Conservation (phyloP, 441 rosid genomes). For the Manihot esculenta region DNA sequence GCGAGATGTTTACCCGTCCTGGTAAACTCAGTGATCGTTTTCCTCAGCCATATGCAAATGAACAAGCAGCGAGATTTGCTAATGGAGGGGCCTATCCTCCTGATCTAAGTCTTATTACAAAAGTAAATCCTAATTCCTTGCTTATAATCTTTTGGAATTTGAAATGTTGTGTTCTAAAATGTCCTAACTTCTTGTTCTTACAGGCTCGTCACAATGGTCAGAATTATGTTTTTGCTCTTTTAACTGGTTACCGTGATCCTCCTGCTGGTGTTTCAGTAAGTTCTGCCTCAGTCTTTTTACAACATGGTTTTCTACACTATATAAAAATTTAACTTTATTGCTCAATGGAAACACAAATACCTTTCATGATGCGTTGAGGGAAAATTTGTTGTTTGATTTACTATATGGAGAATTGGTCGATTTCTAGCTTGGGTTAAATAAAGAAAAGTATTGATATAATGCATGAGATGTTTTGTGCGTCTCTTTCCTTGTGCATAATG, state of each 20-base stretch:
- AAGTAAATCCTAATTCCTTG: conserved; percentile 46
- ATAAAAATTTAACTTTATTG: neutral
- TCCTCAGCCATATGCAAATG: conserved; percentile 92
- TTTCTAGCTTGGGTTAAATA: neutral
- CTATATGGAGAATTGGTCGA: neutral
- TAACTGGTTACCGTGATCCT: conserved; percentile 98
- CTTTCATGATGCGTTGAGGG: neutral
- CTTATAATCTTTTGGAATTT: conserved; percentile 9
- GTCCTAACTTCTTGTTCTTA: conserved; percentile 21
- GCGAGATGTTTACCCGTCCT: conserved; percentile 98
- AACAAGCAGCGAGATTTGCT: conserved; percentile 97
- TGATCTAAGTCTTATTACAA: conserved; percentile 96
- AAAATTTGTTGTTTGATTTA: neutral
- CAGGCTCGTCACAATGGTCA: conserved; percentile 99
- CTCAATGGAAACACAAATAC: neutral
- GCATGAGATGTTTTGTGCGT: neutral
- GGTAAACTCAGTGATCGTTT: conserved; percentile 99
- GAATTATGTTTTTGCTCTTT: conserved; percentile 93
- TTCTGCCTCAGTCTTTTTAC: conserved; percentile 10
- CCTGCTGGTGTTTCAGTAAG: conserved; percentile 95
- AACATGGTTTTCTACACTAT: neutral
- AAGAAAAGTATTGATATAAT: neutral
- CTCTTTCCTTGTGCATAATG: neutral
- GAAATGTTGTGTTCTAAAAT: conserved; percentile 9
- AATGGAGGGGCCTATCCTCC: conserved; percentile 99